Conservation (phyloP, 768 basidiomycete species). For the Trametes villosa region DNA sequence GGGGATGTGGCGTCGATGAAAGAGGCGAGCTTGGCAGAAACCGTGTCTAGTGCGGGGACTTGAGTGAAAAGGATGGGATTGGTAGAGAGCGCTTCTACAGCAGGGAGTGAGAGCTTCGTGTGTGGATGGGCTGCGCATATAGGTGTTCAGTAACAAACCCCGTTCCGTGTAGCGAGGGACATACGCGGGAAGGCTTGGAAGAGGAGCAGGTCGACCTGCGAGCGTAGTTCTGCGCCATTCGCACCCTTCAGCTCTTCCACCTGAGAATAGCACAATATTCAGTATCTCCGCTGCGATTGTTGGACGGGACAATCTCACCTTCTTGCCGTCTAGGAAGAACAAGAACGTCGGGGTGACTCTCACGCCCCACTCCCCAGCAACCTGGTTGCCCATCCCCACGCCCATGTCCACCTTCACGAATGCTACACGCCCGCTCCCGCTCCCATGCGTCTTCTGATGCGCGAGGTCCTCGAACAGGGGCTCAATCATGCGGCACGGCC, state of each 20-base stretch:
- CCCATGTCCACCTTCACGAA: slow-evolving; percentile 88
- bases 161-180: slow-evolving; percentile 33
- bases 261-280: slow-evolving; percentile 49
- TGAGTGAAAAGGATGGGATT: slow-evolving; percentile 79
- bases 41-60: slow-evolving; percentile 68
- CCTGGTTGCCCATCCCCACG: slow-evolving; percentile 60
- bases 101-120: slow-evolving; percentile 57
- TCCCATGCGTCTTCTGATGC: slow-evolving; percentile 51
- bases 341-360: slow-evolving; percentile 86
- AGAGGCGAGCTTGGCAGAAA: slow-evolving; percentile 60
- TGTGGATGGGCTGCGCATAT: slow-evolving; percentile 77
- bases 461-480: slow-evolving; percentile 84
- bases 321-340: slow-evolving; percentile 79
- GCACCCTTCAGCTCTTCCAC: slow-evolving; percentile 74
- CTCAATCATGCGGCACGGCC: slow-evolving; percentile 82
- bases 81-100: slow-evolving; percentile 64
- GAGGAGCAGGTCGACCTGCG: slow-evolving; percentile 74
- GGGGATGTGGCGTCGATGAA: slow-evolving; percentile 59
- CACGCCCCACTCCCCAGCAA: slow-evolving; percentile 69
- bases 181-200: slow-evolving; percentile 81
- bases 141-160: background rate
- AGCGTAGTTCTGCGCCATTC: slow-evolving; percentile 66
- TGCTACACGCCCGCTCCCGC: slow-evolving; percentile 50
- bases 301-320: slow-evolving; percentile 46
- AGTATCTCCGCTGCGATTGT: background rate